These are phyloP conservation scores for Castanospermum australe DNA, from an alignment of 306 rosid genomes.

Conservation along the genomic window DNA sequence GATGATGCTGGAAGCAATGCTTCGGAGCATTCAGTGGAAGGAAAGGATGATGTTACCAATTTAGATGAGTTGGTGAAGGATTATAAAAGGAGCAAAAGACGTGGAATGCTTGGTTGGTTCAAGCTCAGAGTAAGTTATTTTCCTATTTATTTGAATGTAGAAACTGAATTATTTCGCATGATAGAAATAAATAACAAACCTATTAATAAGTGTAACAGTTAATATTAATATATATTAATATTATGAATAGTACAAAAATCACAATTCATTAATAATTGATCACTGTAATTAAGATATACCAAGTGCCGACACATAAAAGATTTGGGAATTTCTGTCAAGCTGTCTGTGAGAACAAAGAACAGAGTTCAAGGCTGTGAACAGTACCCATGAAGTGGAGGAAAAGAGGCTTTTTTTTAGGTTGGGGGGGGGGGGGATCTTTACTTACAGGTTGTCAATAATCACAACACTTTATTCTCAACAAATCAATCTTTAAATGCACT, in stretches of 20 bases:
- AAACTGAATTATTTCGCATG: constrained; percentile 1
- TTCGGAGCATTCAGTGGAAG: constrained; percentile 65
- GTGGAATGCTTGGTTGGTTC: constrained; percentile 91
- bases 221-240: neutral
- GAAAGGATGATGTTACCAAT: constrained; percentile 54
- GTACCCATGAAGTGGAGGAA: too few relatives aligned
- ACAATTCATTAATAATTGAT: neutral
- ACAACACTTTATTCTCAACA: neutral
- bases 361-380: too few relatives aligned
- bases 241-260: neutral
- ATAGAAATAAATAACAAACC: neutral
- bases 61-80: constrained; percentile 75
- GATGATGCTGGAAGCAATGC: constrained; percentile 65
- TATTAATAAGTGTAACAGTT: neutral
- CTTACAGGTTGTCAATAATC: neutral
- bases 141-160: constrained; percentile 18
- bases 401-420: too few relatives aligned
- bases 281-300: neutral
- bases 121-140: constrained; percentile 58
- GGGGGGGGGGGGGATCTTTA: too few relatives aligned
- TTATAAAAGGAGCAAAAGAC: constrained; percentile 61
- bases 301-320: neutral
- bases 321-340: neutral
- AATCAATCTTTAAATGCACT: neutral
- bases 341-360: too few relatives aligned